Conservation (phyloP, 2,329 filamentous ascomycete genomes). For the Aspergillus melleus region DNA sequence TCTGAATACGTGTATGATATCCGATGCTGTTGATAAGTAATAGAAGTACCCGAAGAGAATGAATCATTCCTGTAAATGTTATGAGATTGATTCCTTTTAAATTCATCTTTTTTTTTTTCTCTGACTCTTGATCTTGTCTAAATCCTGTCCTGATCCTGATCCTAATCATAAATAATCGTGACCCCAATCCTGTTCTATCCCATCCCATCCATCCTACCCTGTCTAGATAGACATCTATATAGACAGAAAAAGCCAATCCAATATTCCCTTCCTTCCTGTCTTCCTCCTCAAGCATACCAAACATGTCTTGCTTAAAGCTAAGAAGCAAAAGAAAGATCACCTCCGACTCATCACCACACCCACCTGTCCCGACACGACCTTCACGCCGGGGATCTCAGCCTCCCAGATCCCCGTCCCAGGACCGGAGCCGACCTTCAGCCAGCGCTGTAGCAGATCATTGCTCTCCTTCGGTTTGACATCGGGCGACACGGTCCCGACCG, state of each 20-base stretch:
- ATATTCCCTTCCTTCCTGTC: no score
- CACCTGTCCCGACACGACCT: constrained; percentile 57
- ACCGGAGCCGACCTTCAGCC: constrained; percentile 63
- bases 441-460: constrained; percentile 76
- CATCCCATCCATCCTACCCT: neutral
- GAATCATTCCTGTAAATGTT: no score
- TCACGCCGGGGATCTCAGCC: constrained; percentile 53
- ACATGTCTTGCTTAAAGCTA: no score
- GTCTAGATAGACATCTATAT: no score
- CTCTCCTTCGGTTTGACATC: constrained; percentile 90
- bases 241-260: no score
- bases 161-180: neutral
- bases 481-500: constrained; percentile 74
- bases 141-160: neutral
- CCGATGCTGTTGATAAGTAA: no score
- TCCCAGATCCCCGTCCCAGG: constrained; percentile 57
- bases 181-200: neutral
- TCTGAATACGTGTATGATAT: no score
- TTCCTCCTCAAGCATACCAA: no score
- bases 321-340: neutral
- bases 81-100: no score
- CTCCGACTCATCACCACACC: constrained; percentile 48
- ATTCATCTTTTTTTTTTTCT: neutral
- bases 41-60: no score
- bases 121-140: neutral